These are phyloP conservation scores for Pythium chondricola DNA, from an alignment of 352 stramenopile genomes.

Conservation along the genomic window DNA sequence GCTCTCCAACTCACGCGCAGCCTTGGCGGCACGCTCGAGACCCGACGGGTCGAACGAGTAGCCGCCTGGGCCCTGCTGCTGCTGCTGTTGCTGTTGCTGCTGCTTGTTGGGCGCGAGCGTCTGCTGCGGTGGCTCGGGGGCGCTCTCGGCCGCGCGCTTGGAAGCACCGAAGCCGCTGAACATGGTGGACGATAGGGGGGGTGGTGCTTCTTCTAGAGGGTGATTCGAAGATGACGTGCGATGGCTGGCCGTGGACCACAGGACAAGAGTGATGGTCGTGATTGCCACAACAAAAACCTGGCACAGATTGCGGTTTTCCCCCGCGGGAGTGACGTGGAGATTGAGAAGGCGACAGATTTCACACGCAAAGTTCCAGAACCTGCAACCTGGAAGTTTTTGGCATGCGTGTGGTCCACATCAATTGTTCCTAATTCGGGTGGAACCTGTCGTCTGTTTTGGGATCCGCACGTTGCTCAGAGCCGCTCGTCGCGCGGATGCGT, in stretches of 20 bases:
- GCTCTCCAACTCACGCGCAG: conserved; percentile 95
- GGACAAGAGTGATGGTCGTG: conserved; percentile 14
- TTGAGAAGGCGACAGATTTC: background rate
- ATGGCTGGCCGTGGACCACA: conserved; percentile 4
- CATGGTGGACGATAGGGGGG: conserved; percentile 27
- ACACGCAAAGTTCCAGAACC: no score
- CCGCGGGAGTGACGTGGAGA: conserved; percentile 3
- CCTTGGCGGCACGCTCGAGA: conserved; percentile 96
- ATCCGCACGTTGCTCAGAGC: conserved; percentile 84
- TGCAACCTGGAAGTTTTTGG: no score
- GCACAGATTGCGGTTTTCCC: background rate
- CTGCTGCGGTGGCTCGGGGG: conserved; percentile 20
- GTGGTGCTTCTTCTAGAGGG: no score
- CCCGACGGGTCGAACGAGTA: conserved; percentile 95
- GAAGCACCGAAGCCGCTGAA: conserved; percentile 56
- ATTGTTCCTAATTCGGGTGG: no score
- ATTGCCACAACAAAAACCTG: conserved; percentile 6
- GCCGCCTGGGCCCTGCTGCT: conserved; percentile 28
- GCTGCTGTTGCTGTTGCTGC: conserved; percentile 24
- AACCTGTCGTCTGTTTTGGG: no score
- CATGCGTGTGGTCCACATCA: no score
- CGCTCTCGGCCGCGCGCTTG: conserved; percentile 24
- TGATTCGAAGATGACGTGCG: conserved; percentile 1
- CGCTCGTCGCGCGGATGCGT: conserved; percentile 94
- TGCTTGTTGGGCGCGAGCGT: conserved; percentile 27